phyloP scores from a whole-genome alignment of 305 asterid genomes.

The Withania somnifera region DNA sequence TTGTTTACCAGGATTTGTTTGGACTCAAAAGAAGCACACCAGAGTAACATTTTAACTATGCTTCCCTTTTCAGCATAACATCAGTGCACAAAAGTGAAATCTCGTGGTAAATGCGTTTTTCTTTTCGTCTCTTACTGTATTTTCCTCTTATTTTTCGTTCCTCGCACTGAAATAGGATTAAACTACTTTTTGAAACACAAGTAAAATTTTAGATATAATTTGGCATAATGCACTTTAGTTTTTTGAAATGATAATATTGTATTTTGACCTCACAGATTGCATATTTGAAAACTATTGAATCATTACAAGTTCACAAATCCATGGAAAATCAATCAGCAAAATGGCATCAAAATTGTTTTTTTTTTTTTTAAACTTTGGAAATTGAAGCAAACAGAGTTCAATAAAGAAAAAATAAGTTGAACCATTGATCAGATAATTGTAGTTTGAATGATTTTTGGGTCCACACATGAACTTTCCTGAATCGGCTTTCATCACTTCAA shows the following conservation, averaged over 20 bases:
- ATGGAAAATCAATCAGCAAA: background rate
- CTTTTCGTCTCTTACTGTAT: no score
- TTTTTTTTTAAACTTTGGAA: background rate
- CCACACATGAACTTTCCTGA: conserved; percentile 39
- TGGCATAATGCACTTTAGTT: no score
- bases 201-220: no score
- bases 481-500: conserved; percentile 42
- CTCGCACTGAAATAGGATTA: no score
- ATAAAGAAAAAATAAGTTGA: background rate
- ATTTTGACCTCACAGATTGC: background rate
- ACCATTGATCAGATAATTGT: conserved; percentile 90
- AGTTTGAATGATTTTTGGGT: conserved; percentile 58
- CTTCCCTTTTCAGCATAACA: no score
- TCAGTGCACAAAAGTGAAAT: no score
- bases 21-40: no score
- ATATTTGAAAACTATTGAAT: background rate
- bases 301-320: background rate
- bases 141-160: no score
- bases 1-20: background rate
- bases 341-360: background rate
- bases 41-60: no score
- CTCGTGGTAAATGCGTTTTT: no score
- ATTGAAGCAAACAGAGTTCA: no score
- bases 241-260: background rate
- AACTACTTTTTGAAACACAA: no score